A percentile compares a stretch with the other conserved stretches of the same genome.
Conservation (phyloP, 129 eudicot species). For the Arctium minus region DNA sequence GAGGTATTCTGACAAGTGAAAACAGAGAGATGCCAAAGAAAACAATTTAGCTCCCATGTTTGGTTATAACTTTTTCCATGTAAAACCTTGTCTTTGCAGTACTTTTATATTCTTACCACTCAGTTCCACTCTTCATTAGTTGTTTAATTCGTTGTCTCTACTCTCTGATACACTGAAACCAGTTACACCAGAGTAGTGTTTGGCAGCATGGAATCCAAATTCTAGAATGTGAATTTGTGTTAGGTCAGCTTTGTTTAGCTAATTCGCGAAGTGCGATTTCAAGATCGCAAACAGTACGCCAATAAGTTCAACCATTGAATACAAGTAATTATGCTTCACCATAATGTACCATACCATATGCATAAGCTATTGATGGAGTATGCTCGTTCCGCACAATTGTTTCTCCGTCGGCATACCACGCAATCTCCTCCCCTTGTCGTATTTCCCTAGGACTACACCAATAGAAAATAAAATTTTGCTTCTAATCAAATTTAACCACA, state of each 20-base stretch:
- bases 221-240: background rate
- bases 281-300: slow-evolving; percentile 9
- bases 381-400: slow-evolving; percentile 81
- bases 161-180: background rate
- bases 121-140: slow-evolving; percentile 5
- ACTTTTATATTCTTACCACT: background rate
- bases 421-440: slow-evolving; percentile 95
- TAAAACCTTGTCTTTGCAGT: background rate
- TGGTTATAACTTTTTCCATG: background rate
- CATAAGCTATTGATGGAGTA: slow-evolving; percentile 79
- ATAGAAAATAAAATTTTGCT: background rate
- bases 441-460: slow-evolving; percentile 84
- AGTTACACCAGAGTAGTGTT: slow-evolving; percentile 4
- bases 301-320: background rate
- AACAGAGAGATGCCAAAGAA: background rate
- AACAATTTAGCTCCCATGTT: background rate
- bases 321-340: background rate
- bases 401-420: slow-evolving; percentile 99
- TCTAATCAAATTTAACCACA: background rate
- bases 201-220: slow-evolving; percentile 3
- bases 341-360: slow-evolving; percentile 67
- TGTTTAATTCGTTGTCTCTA: background rate
- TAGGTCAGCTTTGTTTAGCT: slow-evolving; percentile 6
- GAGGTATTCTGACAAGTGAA: background rate
- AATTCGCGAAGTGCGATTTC: slow-evolving; percentile 8